Percentiles rank a stretch among this genome's conserved stretches.
These are phyloP conservation scores for Plasmodium gonderi DNA, from an alignment of 169 alveolate genomes.

Conservation along the genomic window DNA sequence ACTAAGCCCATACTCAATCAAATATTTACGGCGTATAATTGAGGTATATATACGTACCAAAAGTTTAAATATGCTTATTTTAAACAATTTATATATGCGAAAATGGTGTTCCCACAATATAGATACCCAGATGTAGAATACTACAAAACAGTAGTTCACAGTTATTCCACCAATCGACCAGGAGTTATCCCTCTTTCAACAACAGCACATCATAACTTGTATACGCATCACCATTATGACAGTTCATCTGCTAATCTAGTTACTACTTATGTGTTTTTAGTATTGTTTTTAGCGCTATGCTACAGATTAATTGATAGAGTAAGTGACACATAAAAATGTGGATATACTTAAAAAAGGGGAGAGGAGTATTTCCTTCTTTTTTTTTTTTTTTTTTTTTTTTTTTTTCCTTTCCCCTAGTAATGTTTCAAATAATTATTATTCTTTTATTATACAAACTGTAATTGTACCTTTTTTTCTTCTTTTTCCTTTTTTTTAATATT, in stretches of 20 bases:
- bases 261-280: neutral
- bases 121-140: neutral
- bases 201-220: neutral
- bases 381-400: neutral
- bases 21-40: no score
- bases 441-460: neutral
- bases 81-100: neutral
- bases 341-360: neutral
- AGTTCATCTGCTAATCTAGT: neutral
- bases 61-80: neutral
- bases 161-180: neutral
- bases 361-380: neutral
- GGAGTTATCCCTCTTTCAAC: neutral
- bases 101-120: neutral
- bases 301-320: conserved; percentile 25
- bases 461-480: neutral
- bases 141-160: neutral
- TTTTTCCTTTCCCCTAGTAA: neutral
- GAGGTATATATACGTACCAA: neutral
- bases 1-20: no score
- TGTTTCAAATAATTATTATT: neutral
- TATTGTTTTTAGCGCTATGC: neutral
- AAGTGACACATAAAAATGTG: neutral
- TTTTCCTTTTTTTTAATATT: neutral
- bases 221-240: neutral